phyloP scores from a whole-genome alignment of 2,329 filamentous ascomycete species.

The Colletotrichum incanum region DNA sequence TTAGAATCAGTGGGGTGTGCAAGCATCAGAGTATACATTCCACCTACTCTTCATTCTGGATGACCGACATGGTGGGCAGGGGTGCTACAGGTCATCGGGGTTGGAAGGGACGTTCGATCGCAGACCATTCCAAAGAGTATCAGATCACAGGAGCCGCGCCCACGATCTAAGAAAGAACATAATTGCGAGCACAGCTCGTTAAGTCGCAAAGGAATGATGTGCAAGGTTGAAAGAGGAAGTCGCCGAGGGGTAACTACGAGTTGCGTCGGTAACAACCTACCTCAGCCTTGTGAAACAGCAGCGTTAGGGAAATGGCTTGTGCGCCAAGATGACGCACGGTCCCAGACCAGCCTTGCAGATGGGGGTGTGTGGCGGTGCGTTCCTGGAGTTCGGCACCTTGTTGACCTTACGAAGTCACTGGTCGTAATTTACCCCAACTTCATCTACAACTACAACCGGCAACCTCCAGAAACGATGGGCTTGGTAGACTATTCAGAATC shows the following conservation, averaged over 20 bases:
- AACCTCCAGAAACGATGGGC: conserved; percentile 70
- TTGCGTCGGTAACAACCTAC: conserved; percentile 27
- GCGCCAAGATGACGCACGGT: conserved; percentile 32
- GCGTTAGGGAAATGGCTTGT: conserved; percentile 30
- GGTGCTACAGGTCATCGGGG: conserved; percentile 31
- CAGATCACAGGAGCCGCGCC: conserved; percentile 23
- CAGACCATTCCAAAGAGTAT: conserved; percentile 31
- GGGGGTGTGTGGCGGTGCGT: conserved; percentile 27
- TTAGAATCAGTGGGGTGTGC: not conserved
- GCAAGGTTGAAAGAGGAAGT: conserved; percentile 8
- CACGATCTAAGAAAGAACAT: conserved; percentile 32
- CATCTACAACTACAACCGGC: not conserved
- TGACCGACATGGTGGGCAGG: conserved; percentile 57
- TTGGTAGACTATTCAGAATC: conserved; percentile 90
- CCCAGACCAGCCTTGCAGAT: conserved; percentile 33
- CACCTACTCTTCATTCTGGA: conserved; percentile 61
- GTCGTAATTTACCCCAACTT: not conserved
- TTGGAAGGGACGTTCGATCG: conserved; percentile 21
- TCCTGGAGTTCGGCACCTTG: not conserved
- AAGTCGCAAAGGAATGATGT: conserved; percentile 21
- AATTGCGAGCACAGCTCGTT: conserved; percentile 41
- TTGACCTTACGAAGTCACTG: not conserved
- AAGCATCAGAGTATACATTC: not conserved
- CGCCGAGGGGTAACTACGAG: conserved; percentile 27
- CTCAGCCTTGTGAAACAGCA: conserved; percentile 45